Base-by-base conservation (phyloP, 257 asterid species). In the Salvia miltiorrhiza region DNA sequence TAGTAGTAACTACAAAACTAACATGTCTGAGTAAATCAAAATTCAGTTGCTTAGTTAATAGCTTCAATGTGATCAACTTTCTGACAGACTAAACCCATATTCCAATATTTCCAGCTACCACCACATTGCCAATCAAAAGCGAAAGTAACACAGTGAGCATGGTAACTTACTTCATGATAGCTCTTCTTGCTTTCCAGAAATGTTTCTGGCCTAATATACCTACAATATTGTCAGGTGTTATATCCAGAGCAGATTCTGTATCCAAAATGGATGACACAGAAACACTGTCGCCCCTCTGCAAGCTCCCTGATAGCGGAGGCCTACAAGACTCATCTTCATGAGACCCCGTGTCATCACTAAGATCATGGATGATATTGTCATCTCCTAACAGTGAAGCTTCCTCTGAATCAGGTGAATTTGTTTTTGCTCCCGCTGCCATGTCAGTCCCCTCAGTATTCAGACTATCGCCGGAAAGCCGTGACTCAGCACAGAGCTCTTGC, bases 121-220 rank as follows among this genome's bases (percentile, higher is more conserved):
- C 39, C 48, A 56, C 43, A 35, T 48, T 23, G 16, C 53, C 63
- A 35, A 16, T 57, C 67, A 26, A 39, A 40, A 61, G 16, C 12
- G 1, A 40, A 40, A 63, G 70, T 45, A 39, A 28, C 11, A 37
- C 13, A 74, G 13, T 19, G 44, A 73, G 65, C 13, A 59, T 41
- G 39, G 41, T 33, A 73, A 84, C 96, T 85, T 85, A 93, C 97
- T 84, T 86, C 79, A 80, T 74, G 79, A 93, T 88, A 49, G 93
- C 91, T 75, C 84, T 83, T 73, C 98, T 84, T 62, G 97, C 96
- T 80, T 88, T 93, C 97, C 97, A 93, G 71, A 93, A 93, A 63
- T 73, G 86, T 69, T 87, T 93, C 85, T 77, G 89, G 61, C 98
- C 98, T 19, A 93, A 82, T 28, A 83, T 67, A 65, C 93, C 89